A percentile compares a stretch with the other conserved stretches of the same genome.
These are phyloP conservation scores for Wickerhamomyces chaumierensis DNA, from an alignment of 805 yeast species.

Conservation along the genomic window DNA sequence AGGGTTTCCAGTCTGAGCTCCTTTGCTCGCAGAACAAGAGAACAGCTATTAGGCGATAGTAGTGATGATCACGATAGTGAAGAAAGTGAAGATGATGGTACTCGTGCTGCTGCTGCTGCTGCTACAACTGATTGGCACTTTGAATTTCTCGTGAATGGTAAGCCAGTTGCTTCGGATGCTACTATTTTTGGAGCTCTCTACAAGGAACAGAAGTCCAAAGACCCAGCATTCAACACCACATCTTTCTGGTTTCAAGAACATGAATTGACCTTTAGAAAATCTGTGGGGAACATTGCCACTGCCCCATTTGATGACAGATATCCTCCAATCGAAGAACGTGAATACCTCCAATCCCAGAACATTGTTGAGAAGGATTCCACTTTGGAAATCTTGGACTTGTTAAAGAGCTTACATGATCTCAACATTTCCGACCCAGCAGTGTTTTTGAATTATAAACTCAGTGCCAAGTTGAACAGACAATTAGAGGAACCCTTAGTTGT, in stretches of 20 bases:
- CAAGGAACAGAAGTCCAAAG: conserved; percentile 27
- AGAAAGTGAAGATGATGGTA: no score
- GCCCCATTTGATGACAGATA: conserved; percentile 19
- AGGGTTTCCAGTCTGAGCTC: conserved; percentile 21
- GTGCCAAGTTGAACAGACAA: conserved; percentile 80
- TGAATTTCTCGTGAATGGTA: conserved; percentile 49
- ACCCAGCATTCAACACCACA: conserved; percentile 31
- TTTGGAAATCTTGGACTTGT: conserved; percentile 30
- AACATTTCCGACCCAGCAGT: conserved; percentile 3
- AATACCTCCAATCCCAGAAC: not conserved
- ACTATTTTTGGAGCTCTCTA: conserved; percentile 72
- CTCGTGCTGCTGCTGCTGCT: no score
- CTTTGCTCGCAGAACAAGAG: conserved; percentile 11
- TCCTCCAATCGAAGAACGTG: conserved; percentile 14
- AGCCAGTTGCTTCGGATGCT: conserved; percentile 47
- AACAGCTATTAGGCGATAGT: no score
- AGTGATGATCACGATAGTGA: no score
- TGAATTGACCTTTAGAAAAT: conserved; percentile 34
- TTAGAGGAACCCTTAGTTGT: conserved; percentile 83
- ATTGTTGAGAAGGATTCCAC: conserved; percentile 20
- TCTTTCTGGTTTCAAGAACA: conserved; percentile 52
- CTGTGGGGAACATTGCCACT: conserved; percentile 17
- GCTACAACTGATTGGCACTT: conserved; percentile 25
- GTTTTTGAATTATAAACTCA: conserved; percentile 69
- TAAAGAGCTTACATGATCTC: conserved; percentile 31